Base-by-base conservation (phyloP, 139 green algal species). In the Chlorella sp. region DNA sequence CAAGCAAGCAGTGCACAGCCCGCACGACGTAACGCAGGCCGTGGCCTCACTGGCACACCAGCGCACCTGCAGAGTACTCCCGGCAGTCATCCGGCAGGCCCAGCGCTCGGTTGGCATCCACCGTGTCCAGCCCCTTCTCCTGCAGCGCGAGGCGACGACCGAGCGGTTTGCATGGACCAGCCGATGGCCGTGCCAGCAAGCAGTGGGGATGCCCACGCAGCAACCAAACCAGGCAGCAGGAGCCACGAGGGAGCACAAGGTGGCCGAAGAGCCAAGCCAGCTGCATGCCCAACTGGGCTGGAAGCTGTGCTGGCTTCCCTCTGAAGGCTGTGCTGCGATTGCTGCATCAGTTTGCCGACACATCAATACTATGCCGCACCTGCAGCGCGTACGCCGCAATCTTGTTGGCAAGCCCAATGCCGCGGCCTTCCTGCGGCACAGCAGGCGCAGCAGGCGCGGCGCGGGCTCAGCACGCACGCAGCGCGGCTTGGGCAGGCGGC, bases 391-490 rank as follows among this genome's bases (percentile, higher is more conserved):
- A 99, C 0, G 96, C 96, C 51, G 96, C 96, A n/a, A 99, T 98
- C 77, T 99, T 99, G 89, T 99, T 99, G 41, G 96, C 96, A 43
- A 99, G 90, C 6, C 96, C 96, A 34, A 99, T 98, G 77, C 96
- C 96, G 9, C 96, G 87, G 1, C 96, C 96, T 86, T 99, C 96
- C 87, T 60, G 51, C 51, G 16, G 16, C 13, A 60, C n/a, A n/a
- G n/a, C n/a, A n/a, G n/a, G n/a, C n/a, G n/a, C n/a, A n/a, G n/a
- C n/a, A n/a, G n/a, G 51, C 9, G 16, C 51, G 51, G 51, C 51
- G 14, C 13, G 13, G 46, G 46, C 11, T 54, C 11, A 11, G 8
- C 11, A 11, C 8, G 46, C 46, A 54, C 8, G 11, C 46, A 54
- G 11, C 46, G 46, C 46, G 8, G n/a, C n/a, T n/a, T n/a, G n/a